Percentiles rank a stretch among this genome's conserved stretches.
phyloP scores from a whole-genome alignment of 1,284 basidiomycete genomes.

The Heterobasidion parviporum region DNA sequence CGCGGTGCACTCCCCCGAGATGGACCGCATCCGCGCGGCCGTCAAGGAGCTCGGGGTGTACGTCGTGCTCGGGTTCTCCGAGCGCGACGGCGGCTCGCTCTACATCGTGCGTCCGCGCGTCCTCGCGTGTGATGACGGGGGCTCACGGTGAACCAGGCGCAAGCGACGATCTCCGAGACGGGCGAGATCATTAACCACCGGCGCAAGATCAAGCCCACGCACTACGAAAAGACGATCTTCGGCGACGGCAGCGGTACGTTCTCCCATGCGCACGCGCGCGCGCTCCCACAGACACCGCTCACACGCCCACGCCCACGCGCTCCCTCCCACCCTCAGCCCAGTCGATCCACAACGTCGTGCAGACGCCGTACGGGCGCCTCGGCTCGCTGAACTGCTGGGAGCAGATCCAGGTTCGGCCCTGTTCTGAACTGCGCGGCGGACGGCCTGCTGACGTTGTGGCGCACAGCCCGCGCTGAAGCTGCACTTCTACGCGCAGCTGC shows the following conservation, averaged over 20 bases:
- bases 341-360: neutral
- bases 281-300: too few species aligned
- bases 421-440: neutral
- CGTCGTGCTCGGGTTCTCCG: neutral
- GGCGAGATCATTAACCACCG: neutral
- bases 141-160: neutral
- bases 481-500: neutral
- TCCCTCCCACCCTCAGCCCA: neutral
- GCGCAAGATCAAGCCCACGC: slow-evolving; percentile 1
- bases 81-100: neutral
- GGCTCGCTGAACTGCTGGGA: slow-evolving; percentile 2
- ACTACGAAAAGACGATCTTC: neutral
- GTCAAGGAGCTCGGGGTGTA: neutral
- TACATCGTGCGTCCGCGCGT: neutral
- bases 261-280: neutral
- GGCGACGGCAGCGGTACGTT: neutral
- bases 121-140: too few species aligned
- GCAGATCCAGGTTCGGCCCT: neutral
- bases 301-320: too few species aligned
- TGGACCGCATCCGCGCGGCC: neutral
- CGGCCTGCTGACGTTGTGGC: neutral
- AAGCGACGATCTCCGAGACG: neutral
- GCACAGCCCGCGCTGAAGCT: neutral
- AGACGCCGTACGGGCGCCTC: neutral
- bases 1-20: neutral